phyloP scores from a whole-genome alignment of 495 filamentous ascomycete species.

The Penicillium chermesinum region DNA sequence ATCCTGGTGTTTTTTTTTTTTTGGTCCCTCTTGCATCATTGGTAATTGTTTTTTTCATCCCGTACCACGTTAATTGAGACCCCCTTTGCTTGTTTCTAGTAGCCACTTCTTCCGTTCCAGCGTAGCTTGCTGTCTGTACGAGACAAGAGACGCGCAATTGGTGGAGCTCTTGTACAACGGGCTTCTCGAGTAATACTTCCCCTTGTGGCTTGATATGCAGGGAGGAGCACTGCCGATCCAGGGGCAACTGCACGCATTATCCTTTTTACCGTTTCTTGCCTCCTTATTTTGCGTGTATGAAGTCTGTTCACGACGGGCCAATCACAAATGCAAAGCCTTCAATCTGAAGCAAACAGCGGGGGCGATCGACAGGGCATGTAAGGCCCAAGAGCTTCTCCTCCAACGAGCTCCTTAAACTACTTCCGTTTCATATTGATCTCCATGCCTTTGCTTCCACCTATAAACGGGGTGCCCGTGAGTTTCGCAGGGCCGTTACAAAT shows the following conservation, averaged over 20 bases:
- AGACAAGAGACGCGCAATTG: neutral
- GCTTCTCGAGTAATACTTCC: too few species aligned
- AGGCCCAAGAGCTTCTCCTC: slow-evolving; percentile 8
- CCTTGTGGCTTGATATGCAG: too few species aligned
- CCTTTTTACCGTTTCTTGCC: neutral
- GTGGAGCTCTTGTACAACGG: too few species aligned
- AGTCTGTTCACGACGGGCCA: too few species aligned
- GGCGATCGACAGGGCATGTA: slow-evolving; percentile 15
- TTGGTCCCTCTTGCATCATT: slow-evolving; percentile 6
- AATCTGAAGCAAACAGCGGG: slow-evolving; percentile 10
- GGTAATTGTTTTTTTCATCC: slow-evolving; percentile 5
- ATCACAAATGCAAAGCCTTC: neutral
- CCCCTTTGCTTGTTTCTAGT: slow-evolving; percentile 2
- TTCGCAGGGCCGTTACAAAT: neutral
- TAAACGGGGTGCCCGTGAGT: neutral
- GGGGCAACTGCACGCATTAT: neutral
- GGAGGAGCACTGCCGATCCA: too few species aligned
- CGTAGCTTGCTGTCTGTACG: neutral
- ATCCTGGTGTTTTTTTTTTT: slow-evolving; percentile 1
- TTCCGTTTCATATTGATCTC: slow-evolving; percentile 8
- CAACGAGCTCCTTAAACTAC: neutral
- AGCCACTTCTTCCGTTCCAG: neutral
- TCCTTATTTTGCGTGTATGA: neutral
- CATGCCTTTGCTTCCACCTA: neutral
- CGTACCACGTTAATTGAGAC: slow-evolving; percentile 18